A percentile compares a stretch with the other conserved stretches of the same genome.
These are phyloP conservation scores for Diaporthe ampelina DNA, from an alignment of 2,329 filamentous ascomycete genomes.

Conservation along the genomic window DNA sequence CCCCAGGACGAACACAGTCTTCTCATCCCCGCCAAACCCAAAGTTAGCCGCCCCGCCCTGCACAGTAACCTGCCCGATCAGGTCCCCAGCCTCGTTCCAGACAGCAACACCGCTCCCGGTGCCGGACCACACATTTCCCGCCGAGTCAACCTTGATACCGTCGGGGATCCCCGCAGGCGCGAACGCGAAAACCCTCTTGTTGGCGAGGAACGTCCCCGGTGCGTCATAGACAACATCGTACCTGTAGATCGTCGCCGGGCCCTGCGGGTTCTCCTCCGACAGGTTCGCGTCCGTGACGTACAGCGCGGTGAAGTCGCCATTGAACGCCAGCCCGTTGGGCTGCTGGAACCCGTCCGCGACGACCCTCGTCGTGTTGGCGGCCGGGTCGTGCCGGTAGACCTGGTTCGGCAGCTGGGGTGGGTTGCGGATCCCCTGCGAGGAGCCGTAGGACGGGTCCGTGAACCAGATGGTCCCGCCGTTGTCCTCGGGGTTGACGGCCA, in stretches of 20 bases:
- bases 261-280: conserved; percentile 22
- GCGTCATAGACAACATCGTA: conserved; percentile 24
- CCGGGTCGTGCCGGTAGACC: conserved; percentile 62
- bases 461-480: conserved; percentile 63
- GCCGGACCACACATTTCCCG: conserved; percentile 40
- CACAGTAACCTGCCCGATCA: conserved; percentile 36
- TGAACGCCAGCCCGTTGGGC: conserved; percentile 61
- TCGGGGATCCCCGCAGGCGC: conserved; percentile 38
- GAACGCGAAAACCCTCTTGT: conserved; percentile 39
- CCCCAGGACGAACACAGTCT: conserved; percentile 36
- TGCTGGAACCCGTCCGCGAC: conserved; percentile 62
- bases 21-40: conserved; percentile 36
- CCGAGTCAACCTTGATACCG: conserved; percentile 35
- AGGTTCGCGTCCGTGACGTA: conserved; percentile 55
- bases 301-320: conserved; percentile 56
- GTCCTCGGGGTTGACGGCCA: conserved; percentile 52
- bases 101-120: conserved; percentile 36
- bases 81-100: conserved; percentile 34
- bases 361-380: conserved; percentile 54
- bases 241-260: conserved; percentile 36
- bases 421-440: conserved; percentile 60
- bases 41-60: conserved; percentile 38
- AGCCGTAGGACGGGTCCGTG: conserved; percentile 64
- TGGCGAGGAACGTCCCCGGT: conserved; percentile 33
- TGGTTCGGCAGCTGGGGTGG: conserved; percentile 58